These are phyloP conservation scores for Leccinum solheimii DNA, from an alignment of 1,284 basidiomycete species.

Conservation along the genomic window DNA sequence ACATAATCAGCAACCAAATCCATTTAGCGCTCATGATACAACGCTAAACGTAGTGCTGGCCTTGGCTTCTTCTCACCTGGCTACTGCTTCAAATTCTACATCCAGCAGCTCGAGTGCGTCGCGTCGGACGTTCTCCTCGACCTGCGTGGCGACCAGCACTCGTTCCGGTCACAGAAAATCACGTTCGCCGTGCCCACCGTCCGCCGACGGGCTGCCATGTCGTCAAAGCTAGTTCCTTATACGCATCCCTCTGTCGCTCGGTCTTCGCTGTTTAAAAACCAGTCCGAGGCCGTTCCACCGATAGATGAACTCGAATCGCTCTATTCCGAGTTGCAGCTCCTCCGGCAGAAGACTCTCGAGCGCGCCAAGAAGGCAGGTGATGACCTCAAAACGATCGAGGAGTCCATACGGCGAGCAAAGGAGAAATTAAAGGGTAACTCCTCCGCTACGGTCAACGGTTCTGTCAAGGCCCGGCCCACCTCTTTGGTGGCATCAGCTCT, in stretches of 20 bases:
- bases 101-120: slow-evolving; percentile 11
- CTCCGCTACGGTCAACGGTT: slow-evolving; percentile 24
- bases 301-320: slow-evolving; percentile 72
- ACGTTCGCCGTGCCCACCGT: slow-evolving; percentile 13
- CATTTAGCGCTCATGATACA: slow-evolving; percentile 32
- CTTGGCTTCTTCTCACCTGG: slow-evolving; percentile 25
- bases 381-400: slow-evolving; percentile 67
- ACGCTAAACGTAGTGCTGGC: slow-evolving; percentile 28
- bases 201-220: slow-evolving; percentile 39
- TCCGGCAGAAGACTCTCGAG: slow-evolving; percentile 56
- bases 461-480: slow-evolving; percentile 25
- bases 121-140: slow-evolving; percentile 21
- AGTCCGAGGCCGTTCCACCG: slow-evolving; percentile 63
- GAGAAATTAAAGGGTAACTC: slow-evolving; percentile 73
- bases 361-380: slow-evolving; percentile 67
- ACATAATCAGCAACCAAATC: slow-evolving; percentile 34
- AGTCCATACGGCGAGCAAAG: slow-evolving; percentile 67
- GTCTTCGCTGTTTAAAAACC: slow-evolving; percentile 58
- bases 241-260: slow-evolving; percentile 45
- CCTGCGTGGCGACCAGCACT: slow-evolving; percentile 8
- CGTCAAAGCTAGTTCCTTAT: slow-evolving; percentile 53
- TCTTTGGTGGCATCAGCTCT: slow-evolving; percentile 22
- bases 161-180: slow-evolving; percentile 11
- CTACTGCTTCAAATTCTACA: slow-evolving; percentile 19
- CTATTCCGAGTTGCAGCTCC: slow-evolving; percentile 55